Conservation (phyloP, 208 protist species). For the Trypanosoma brucei region DNA sequence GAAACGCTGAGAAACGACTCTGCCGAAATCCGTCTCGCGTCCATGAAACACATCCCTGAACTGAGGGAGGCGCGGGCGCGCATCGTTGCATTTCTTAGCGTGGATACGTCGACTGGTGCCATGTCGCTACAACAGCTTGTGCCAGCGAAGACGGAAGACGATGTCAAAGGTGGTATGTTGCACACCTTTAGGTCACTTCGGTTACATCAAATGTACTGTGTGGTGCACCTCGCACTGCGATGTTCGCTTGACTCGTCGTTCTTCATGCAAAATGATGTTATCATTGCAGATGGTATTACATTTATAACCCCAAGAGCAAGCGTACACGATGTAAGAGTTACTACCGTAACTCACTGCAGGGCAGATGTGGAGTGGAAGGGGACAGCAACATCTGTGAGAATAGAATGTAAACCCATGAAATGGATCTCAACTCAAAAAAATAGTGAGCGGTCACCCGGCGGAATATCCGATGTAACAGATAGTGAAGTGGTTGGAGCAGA, state of each 20-base stretch:
- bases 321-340: conserved; percentile 6
- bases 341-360: conserved; percentile 6
- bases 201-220: conserved; percentile 13
- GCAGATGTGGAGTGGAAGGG: conserved; percentile 14
- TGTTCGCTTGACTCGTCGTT: background rate
- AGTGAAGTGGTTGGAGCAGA: background rate
- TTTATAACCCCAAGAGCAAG: conserved; percentile 4
- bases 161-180: background rate
- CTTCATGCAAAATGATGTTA: conserved; percentile 5
- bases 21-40: conserved; percentile 7
- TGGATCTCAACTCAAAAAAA: background rate
- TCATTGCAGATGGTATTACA: conserved; percentile 11
- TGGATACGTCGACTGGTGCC: background rate
- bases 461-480: background rate
- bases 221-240: conserved; percentile 17
- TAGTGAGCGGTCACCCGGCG: background rate
- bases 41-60: conserved; percentile 10
- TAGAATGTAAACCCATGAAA: conserved; percentile 5
- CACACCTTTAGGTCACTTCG: conserved; percentile 11
- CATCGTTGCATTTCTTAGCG: conserved; percentile 8
- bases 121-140: conserved; percentile 10
- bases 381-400: background rate
- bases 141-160: background rate
- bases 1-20: background rate
- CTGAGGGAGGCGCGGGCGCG: conserved; percentile 4